Conservation (phyloP, 2,329 filamentous ascomycete genomes). For the Botrytis elliptica region DNA sequence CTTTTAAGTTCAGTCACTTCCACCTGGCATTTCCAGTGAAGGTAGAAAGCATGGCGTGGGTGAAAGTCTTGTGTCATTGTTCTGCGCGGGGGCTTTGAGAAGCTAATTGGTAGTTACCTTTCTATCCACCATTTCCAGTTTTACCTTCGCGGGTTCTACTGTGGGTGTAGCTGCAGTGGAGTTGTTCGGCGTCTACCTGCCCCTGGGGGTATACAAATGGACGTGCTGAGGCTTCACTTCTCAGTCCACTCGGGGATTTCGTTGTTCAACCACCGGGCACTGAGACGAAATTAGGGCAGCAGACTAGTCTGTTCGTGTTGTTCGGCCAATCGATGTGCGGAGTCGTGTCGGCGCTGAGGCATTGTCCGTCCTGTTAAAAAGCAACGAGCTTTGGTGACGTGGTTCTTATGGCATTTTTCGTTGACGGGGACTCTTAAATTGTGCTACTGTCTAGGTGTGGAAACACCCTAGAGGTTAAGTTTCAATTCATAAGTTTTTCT, state of each 20-base stretch:
- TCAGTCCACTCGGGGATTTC: slow-evolving; percentile 9
- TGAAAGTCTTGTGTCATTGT: slow-evolving; percentile 15
- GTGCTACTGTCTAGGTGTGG: slow-evolving; percentile 12
- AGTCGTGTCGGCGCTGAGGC: slow-evolving; percentile 17
- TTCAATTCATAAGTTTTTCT: slow-evolving; percentile 1
- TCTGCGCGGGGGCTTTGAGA: slow-evolving; percentile 16
- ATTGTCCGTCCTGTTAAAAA: slow-evolving; percentile 15
- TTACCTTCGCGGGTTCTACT: not conserved
- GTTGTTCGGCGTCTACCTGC: slow-evolving; percentile 15
- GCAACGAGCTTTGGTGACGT: slow-evolving; percentile 13
- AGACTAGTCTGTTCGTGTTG: slow-evolving; percentile 13
- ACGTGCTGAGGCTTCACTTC: slow-evolving; percentile 13
- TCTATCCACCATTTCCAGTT: slow-evolving; percentile 9
- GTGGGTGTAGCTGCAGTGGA: slow-evolving; percentile 5
- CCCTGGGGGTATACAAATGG: slow-evolving; percentile 8
- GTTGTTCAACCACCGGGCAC: slow-evolving; percentile 11
- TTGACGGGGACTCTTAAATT: slow-evolving; percentile 5
- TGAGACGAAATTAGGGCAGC: slow-evolving; percentile 18
- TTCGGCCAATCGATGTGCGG: slow-evolving; percentile 12
- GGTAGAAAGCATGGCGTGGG: not conserved
- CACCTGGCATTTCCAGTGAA: slow-evolving; percentile 4
- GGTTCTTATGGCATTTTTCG: slow-evolving; percentile 13
- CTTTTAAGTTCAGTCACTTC: slow-evolving; percentile 13
- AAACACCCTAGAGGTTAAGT: slow-evolving; percentile 9
- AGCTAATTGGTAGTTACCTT: slow-evolving; percentile 13